Base-by-base conservation (phyloP, 352 stramenopile species). In the Phytophthora ohioensis region DNA sequence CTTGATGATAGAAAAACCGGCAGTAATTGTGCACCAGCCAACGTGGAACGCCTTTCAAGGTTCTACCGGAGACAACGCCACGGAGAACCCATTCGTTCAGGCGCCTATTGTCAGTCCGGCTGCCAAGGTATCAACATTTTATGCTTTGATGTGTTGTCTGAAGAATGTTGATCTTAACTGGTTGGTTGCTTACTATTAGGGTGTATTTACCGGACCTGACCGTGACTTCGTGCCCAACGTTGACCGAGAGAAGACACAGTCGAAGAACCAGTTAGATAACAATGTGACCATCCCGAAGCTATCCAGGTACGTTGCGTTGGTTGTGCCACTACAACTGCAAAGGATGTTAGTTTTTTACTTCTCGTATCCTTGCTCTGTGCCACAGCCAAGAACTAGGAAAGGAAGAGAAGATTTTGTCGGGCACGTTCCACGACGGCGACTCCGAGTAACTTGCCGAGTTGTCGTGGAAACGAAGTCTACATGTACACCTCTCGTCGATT, bases 341-440 rank as follows among this genome's bases (percentile, higher is more conserved):
- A 48, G 17, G 12, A 27, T 17, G 42, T 53, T 59, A 43, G 30
- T 51, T 55, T 57, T 43, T 21, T 35, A 12, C 10, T 61, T 35
- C 34, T 53, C 30, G 39, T 45, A 7, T 27, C 13, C 9, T 46
- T 7, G 5, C 21, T 46, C 15, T n/a, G 2, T 38, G 30, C 30
- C 60, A 17, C 48, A 84, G 72, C 58, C 71, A 85, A 80, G 79
- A 87, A 27, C 56, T 79, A 38, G 78, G 77, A 41, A 90, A 90
- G 57, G 82, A 90, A 72, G 82, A 90, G 38, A 90, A 87, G 42
- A 90, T 90, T 52, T 59, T 90, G 35, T 78, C 75, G 15, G 82
- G 82, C 35, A 88, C 80, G 32, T 90, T 88, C 58, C 82, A 90
- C 57, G 82, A 90, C 47, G 82, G 82, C 32, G 82, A 90, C 59